phyloP scores from a whole-genome alignment of 1,284 basidiomycete genomes.

The Cutaneotrichosporon mucoides region DNA sequence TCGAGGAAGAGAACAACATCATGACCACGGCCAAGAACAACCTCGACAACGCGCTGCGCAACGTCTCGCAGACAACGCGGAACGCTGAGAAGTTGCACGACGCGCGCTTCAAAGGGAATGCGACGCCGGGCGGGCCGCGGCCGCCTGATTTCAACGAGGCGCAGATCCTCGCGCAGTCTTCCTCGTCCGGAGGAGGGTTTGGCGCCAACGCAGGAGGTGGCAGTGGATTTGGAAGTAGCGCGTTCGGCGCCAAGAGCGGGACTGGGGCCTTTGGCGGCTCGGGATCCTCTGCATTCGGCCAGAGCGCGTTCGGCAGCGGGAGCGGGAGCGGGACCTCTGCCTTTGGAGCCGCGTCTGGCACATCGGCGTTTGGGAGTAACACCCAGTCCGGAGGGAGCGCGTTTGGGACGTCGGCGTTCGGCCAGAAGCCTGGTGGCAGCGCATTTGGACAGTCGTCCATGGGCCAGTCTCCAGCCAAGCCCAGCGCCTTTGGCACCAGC shows the following conservation, averaged over 20 bases:
- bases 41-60: slow-evolving; percentile 28
- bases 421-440: slow-evolving; percentile 1
- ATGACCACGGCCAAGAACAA: slow-evolving; percentile 23
- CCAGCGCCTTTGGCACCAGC: slow-evolving; percentile 8
- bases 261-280: not conserved
- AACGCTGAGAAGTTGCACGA: slow-evolving; percentile 40
- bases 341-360: not conserved
- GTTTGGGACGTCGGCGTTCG: not conserved
- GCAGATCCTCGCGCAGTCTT: slow-evolving; percentile 13
- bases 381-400: not conserved
- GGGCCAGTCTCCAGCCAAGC: not conserved
- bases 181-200: slow-evolving; percentile 1
- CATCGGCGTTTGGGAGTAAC: not conserved
- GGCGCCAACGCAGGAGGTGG: not conserved
- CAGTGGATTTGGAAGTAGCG: slow-evolving; percentile 11
- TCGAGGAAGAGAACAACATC: slow-evolving; percentile 34
- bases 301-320: slow-evolving; percentile 10
- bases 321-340: not conserved
- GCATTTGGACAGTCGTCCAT: not conserved
- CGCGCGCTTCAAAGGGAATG: slow-evolving; percentile 27
- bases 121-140: slow-evolving; percentile 19
- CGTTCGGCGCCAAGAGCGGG: slow-evolving; percentile 2
- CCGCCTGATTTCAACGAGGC: slow-evolving; percentile 36
- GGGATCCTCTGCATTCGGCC: not conserved
- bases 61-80: slow-evolving; percentile 20